phyloP scores from a whole-genome alignment of 2,329 filamentous ascomycete genomes.

The Scytalidium sp. region DNA sequence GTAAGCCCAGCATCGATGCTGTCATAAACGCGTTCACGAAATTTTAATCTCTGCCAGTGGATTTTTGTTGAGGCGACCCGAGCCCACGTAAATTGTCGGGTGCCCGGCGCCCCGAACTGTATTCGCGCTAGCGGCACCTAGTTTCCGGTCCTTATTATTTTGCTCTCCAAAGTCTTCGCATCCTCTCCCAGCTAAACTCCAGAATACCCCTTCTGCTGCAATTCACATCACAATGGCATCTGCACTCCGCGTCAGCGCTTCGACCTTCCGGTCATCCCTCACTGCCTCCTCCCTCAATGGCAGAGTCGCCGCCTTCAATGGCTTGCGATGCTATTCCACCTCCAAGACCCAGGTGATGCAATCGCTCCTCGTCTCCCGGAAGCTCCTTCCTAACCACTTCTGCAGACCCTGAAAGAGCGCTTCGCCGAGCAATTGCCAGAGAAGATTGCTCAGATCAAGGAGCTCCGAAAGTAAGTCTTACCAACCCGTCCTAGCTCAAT shows the following conservation, averaged over 20 bases:
- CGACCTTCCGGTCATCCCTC: conserved; percentile 76
- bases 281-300: conserved; percentile 64
- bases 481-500: too few relatives aligned
- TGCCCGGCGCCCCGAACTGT: not conserved
- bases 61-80: not conserved
- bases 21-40: too few relatives aligned
- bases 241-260: conserved; percentile 75
- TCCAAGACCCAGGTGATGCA: conserved; percentile 77
- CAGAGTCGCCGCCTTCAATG: conserved; percentile 73
- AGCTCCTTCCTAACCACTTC: conserved; percentile 11
- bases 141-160: not conserved
- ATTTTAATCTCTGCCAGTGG: not conserved
- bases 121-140: not conserved
- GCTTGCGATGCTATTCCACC: conserved; percentile 86
- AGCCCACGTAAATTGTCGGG: not conserved
- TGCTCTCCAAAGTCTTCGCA: not conserved
- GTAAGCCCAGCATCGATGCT: too few relatives aligned
- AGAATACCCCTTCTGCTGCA: not conserved
- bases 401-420: conserved; percentile 92
- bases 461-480: conserved; percentile 82
- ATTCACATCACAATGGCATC: conserved; percentile 68
- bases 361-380: conserved; percentile 17
- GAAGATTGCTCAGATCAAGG: conserved; percentile 99
- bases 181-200: not conserved
- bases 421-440: conserved; percentile 94